Evolutionary conservation across 495 filamentous ascomycete species (phyloP).

Genomic region (Neurospora terricola): DNA sequence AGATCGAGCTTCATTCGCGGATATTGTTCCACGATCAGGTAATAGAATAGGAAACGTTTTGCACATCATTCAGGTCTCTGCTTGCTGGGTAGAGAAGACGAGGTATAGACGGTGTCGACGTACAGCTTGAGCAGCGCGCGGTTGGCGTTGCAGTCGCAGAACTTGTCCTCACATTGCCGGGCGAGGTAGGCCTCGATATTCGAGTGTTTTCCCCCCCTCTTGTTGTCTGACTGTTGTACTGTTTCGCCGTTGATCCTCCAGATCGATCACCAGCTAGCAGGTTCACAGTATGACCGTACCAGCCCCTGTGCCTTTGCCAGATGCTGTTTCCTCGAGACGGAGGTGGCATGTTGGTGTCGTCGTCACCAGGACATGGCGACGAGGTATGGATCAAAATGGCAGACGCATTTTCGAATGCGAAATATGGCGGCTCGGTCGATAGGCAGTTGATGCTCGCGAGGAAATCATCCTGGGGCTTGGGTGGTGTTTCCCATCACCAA

Average conservation of each 20-base stretch:
- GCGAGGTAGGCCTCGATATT: constrained; percentile 72
- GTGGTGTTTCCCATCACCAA: neutral
- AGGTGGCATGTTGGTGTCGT: neutral
- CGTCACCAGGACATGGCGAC: neutral
- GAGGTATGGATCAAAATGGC: neutral
- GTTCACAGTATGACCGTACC: neutral
- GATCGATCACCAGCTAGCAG: neutral
- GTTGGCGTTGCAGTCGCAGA: constrained; percentile 93
- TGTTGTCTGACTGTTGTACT: no score
- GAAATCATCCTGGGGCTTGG: neutral
- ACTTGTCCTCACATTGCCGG: constrained; percentile 88
- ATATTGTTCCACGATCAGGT: constrained; percentile 61
- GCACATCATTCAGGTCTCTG: constrained; percentile 52
- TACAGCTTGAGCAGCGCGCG: constrained; percentile 94
- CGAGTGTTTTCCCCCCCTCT: no score
- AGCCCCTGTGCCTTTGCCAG: neutral
- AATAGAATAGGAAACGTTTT: constrained; percentile 92
- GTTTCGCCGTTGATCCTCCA: no score
- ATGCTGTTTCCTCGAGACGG: neutral
- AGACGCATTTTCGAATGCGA: neutral
- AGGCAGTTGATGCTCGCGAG: neutral
- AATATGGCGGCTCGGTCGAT: neutral
- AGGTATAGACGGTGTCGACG: constrained; percentile 33
- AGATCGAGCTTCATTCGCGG: constrained; percentile 51
- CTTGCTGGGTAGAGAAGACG: neutral